A percentile compares a stretch with the other conserved stretches of the same genome.
These are phyloP conservation scores for Ogataea kodamae DNA, from an alignment of 805 yeast species.

Conservation along the genomic window DNA sequence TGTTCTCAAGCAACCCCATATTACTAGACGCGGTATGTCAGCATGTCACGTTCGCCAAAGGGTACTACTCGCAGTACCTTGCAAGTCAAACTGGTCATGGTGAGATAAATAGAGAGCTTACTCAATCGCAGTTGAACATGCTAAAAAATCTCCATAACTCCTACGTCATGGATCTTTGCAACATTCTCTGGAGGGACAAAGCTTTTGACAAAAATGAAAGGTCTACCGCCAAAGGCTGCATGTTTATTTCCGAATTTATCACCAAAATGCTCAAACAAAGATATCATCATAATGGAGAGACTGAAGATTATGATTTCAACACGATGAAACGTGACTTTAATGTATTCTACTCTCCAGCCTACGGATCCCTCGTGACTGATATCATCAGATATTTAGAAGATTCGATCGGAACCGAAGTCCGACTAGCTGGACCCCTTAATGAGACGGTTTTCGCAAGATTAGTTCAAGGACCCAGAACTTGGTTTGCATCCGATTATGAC, in stretches of 20 bases:
- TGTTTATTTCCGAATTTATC: constrained; percentile 34
- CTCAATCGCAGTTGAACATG: constrained; percentile 16
- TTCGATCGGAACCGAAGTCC: constrained; percentile 27
- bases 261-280: constrained; percentile 29
- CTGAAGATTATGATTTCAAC: constrained; percentile 15
- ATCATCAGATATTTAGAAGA: constrained; percentile 49
- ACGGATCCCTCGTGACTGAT: constrained; percentile 41
- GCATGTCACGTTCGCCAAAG: constrained; percentile 42
- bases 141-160: constrained; percentile 42
- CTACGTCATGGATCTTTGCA: constrained; percentile 53
- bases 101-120: constrained; percentile 12
- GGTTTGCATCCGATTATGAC: constrained; percentile 27
- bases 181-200: constrained; percentile 53
- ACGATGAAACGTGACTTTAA: constrained; percentile 31
- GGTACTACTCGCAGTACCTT: constrained; percentile 29
- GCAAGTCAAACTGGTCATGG: constrained; percentile 12
- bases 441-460: constrained; percentile 38
- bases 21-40: constrained; percentile 45
- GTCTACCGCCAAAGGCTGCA: constrained; percentile 38
- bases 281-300: constrained; percentile 25
- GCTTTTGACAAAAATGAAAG: constrained; percentile 40
- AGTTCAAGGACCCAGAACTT: constrained; percentile 8
- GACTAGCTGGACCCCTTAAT: constrained; percentile 55
- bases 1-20: constrained; percentile 43
- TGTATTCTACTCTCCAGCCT: constrained; percentile 50